phyloP scores from a whole-genome alignment of 225 moss, liverwort and hornwort genomes.

The Thuidium tamariscinum region DNA sequence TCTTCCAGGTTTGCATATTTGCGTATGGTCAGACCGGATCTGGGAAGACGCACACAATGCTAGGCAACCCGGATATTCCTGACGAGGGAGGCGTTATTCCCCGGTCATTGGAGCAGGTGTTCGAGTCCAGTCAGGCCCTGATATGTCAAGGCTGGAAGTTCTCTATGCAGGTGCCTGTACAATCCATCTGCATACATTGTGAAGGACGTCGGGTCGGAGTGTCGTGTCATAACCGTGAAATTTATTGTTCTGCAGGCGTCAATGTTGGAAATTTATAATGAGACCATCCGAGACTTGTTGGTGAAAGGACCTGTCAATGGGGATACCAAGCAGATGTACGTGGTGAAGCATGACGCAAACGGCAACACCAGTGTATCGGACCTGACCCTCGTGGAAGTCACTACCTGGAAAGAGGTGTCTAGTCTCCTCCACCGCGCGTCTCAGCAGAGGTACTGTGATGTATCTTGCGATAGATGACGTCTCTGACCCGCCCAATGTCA shows the following conservation, averaged over 20 bases:
- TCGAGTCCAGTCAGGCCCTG: constrained; percentile 81
- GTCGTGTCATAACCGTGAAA: not conserved
- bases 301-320: constrained; percentile 40
- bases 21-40: constrained; percentile 98
- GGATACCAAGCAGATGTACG: constrained; percentile 66
- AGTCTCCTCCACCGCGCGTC: constrained; percentile 83
- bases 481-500: too few relatives aligned
- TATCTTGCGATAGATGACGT: not conserved
- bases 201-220: not conserved
- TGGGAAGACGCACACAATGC: constrained; percentile 96
- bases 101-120: constrained; percentile 90
- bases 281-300: constrained; percentile 83
- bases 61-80: constrained; percentile 79
- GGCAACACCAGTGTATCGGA: constrained; percentile 86
- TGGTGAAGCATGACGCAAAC: constrained; percentile 73
- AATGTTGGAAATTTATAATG: constrained; percentile 98
- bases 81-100: constrained; percentile 83
- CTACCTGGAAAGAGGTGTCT: constrained; percentile 91
- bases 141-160: constrained; percentile 82
- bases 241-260: constrained; percentile 53
- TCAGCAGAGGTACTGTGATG: constrained; percentile 65
- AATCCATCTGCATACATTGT: not conserved
- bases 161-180: constrained; percentile 73
- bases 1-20: constrained; percentile 86
- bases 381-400: constrained; percentile 75